A percentile compares a stretch with the other conserved stretches of the same genome.
Conservation (phyloP, 2,329 filamentous ascomycete genomes). For the Microsporum canis region DNA sequence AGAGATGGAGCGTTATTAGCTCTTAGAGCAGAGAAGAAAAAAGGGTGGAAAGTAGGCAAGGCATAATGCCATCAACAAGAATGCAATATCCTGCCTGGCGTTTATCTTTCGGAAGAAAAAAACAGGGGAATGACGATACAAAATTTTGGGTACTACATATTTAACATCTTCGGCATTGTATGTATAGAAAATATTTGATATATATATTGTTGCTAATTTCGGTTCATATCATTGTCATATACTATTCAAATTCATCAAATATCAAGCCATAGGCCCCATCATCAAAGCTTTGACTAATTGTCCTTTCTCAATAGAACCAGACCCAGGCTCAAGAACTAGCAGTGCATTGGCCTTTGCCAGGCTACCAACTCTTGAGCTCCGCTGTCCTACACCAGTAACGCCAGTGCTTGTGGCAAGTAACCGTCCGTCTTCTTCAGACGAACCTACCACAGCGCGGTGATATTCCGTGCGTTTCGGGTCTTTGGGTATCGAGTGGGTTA, state of each 20-base stretch:
- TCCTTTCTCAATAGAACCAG: conserved; percentile 55
- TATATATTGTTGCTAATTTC: background rate
- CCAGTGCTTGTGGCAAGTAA: conserved; percentile 74
- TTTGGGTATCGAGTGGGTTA: conserved; percentile 61
- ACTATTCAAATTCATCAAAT: background rate
- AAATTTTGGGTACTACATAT: background rate
- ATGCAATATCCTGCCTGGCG: background rate
- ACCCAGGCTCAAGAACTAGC: conserved; percentile 45
- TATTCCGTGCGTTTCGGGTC: conserved; percentile 77
- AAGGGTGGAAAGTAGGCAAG: conserved; percentile 37
- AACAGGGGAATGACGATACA: background rate
- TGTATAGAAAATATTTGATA: background rate
- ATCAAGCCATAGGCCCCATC: conserved; percentile 47
- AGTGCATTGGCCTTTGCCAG: conserved; percentile 80
- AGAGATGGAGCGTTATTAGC: conserved; percentile 45
- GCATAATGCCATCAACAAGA: background rate
- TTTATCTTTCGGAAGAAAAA: background rate
- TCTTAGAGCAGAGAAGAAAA: conserved; percentile 45
- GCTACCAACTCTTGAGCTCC: conserved; percentile 82
- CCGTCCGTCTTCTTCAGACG: conserved; percentile 50
- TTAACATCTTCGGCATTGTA: background rate
- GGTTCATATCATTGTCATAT: background rate
- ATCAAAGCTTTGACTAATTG: conserved; percentile 64
- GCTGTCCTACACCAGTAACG: conserved; percentile 48
- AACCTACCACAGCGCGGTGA: conserved; percentile 67